phyloP scores from a whole-genome alignment of 345 rosid species.

The Lepidium aucheri region DNA sequence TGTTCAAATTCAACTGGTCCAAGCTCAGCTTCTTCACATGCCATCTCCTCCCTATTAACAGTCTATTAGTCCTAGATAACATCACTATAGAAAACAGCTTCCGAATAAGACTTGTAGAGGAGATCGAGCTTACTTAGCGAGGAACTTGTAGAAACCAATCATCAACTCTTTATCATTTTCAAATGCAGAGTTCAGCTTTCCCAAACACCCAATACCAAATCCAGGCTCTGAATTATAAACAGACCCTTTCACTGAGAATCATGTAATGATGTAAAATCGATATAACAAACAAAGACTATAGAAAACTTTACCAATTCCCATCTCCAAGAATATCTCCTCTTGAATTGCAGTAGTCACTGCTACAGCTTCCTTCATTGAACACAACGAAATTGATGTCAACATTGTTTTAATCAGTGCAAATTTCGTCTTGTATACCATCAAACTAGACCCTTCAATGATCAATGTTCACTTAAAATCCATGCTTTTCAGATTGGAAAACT shows the following conservation, averaged over 20 bases:
- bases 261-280: neutral
- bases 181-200: slow-evolving; percentile 55
- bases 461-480: neutral
- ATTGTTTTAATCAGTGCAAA: neutral
- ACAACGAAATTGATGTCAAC: neutral
- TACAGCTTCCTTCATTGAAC: slow-evolving; percentile 62
- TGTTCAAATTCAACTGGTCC: slow-evolving; percentile 52
- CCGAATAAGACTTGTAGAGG: neutral
- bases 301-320: slow-evolving; percentile 54
- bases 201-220: slow-evolving; percentile 70
- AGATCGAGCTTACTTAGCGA: slow-evolving; percentile 46
- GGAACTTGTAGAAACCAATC: slow-evolving; percentile 63
- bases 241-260: neutral
- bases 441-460: neutral
- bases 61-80: neutral
- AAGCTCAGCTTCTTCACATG: slow-evolving; percentile 83
- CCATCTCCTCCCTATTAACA: slow-evolving; percentile 52
- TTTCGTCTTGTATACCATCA: neutral
- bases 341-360: slow-evolving; percentile 69
- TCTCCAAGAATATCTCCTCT: slow-evolving; percentile 69
- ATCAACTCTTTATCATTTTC: slow-evolving; percentile 77
- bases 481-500: neutral
- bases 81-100: neutral
- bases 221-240: slow-evolving; percentile 48
- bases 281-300: neutral